These are phyloP conservation scores for Ophiostoma populinum DNA, from an alignment of 2,329 filamentous ascomycete species.

Conservation along the genomic window DNA sequence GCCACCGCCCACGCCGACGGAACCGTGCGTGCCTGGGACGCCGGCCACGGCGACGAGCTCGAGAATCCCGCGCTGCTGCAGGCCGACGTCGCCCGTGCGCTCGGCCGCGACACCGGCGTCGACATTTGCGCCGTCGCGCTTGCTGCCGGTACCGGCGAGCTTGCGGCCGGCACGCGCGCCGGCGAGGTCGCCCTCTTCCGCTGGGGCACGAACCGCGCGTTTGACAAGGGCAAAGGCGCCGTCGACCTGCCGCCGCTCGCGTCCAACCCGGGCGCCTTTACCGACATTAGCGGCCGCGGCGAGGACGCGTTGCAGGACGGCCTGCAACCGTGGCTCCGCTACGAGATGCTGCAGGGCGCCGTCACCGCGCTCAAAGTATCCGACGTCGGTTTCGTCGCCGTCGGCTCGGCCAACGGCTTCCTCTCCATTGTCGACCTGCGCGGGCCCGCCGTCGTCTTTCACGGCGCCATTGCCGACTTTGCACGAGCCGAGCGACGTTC, in stretches of 20 bases:
- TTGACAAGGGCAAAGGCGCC: conserved; percentile 36
- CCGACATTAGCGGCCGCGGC: conserved; percentile 53
- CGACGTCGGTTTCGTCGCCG: conserved; percentile 83
- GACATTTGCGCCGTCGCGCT: conserved; percentile 67
- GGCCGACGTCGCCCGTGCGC: conserved; percentile 67
- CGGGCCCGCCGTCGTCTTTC: conserved; percentile 70
- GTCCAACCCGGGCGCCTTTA: conserved; percentile 50
- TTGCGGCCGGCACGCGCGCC: conserved; percentile 61
- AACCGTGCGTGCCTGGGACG: conserved; percentile 83
- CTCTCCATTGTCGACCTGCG: conserved; percentile 75
- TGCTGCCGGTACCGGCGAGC: conserved; percentile 63
- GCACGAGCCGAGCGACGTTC: conserved; percentile 58
- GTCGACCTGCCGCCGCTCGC: conserved; percentile 21
- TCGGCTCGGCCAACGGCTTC: conserved; percentile 68
- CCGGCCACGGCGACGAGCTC: conserved; percentile 79
- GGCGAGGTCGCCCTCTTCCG: conserved; percentile 81
- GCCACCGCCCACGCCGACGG: conserved; percentile 82
- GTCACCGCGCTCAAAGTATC: conserved; percentile 68
- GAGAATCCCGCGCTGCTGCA: conserved; percentile 73
- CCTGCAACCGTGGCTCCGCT: conserved; percentile 53
- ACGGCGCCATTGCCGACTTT: conserved; percentile 54
- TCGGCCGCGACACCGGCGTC: conserved; percentile 62
- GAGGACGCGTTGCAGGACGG: conserved; percentile 56
- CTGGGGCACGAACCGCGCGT: conserved; percentile 67
- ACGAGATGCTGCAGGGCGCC: conserved; percentile 69